phyloP scores from a whole-genome alignment of 306 rosid species.

The Quercus engelmannii region DNA sequence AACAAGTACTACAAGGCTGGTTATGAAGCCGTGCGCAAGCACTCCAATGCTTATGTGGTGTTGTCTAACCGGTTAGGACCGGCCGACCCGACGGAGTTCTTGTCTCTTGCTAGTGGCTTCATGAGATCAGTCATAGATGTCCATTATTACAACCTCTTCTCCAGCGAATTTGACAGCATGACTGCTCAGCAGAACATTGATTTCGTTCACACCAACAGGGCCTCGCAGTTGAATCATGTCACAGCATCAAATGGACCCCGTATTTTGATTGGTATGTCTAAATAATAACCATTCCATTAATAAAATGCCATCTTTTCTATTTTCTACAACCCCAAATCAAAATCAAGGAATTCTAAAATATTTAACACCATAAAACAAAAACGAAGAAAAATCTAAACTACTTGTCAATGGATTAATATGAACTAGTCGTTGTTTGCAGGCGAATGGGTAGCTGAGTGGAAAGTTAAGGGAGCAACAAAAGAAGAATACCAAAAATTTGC shows the following conservation, averaged over 20 bases:
- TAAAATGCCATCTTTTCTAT: background rate
- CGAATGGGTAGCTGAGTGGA: slow-evolving; percentile 83
- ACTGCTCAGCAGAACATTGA: slow-evolving; percentile 59
- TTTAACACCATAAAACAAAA: background rate
- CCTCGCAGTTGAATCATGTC: slow-evolving; percentile 33
- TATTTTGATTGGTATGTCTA: slow-evolving; percentile 56
- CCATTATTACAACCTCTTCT: slow-evolving; percentile 66
- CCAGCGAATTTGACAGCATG: slow-evolving; percentile 22
- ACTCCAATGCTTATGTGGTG: slow-evolving; percentile 50
- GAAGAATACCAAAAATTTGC: slow-evolving; percentile 62
- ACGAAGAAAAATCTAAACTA: background rate
- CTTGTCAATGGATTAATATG: background rate
- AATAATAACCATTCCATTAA: background rate
- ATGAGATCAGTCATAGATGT: slow-evolving; percentile 51
- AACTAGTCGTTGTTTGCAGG: slow-evolving; percentile 26
- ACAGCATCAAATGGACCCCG: slow-evolving; percentile 78
- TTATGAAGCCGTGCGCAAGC: slow-evolving; percentile 55
- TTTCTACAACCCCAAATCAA: background rate
- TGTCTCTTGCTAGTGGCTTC: slow-evolving; percentile 49
- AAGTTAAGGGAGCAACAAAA: slow-evolving; percentile 39
- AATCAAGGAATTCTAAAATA: background rate
- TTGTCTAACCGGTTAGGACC: slow-evolving; percentile 56
- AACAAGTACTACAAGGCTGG: slow-evolving; percentile 61
- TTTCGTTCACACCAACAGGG: slow-evolving; percentile 43
- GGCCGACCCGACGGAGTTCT: slow-evolving; percentile 41